These are phyloP conservation scores for Adiantum capillusveneris DNA, from an alignment of 75 land plant species.

Conservation along the genomic window DNA sequence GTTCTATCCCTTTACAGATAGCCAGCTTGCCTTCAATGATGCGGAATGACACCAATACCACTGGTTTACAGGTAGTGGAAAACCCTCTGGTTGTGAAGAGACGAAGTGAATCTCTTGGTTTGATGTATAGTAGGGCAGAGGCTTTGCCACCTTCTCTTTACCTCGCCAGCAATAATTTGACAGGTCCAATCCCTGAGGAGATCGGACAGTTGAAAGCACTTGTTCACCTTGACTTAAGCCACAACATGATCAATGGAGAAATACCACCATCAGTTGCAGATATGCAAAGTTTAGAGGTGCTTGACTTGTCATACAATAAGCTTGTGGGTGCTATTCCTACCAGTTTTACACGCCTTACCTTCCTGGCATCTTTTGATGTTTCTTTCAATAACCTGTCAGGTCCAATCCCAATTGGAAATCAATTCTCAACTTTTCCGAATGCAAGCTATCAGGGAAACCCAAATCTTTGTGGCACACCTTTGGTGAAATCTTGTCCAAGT, in stretches of 20 bases:
- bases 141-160: not conserved
- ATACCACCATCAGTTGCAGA: constrained; percentile 39
- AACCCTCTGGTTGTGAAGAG: constrained; percentile 1
- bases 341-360: constrained; percentile 11
- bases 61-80: constrained; percentile 7
- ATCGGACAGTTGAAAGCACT: constrained; percentile 32
- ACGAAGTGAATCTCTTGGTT: not conserved
- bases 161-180: not conserved
- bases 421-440: constrained; percentile 16
- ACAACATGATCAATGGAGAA: constrained; percentile 36
- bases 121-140: not conserved
- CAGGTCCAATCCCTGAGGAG: constrained; percentile 13
- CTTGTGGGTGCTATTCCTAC: constrained; percentile 34
- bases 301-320: constrained; percentile 40
- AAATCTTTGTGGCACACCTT: constrained; percentile 18
- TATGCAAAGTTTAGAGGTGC: constrained; percentile 17
- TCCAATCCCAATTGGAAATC: constrained; percentile 17
- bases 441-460: constrained; percentile 16
- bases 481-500: constrained; percentile 5
- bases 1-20: constrained; percentile 29
- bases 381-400: constrained; percentile 18
- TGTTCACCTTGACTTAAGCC: constrained; percentile 38
- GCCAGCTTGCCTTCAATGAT: constrained; percentile 5
- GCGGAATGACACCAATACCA: constrained; percentile 10
- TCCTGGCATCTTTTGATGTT: constrained; percentile 17